Evolutionary conservation across 768 basidiomycete genomes (phyloP), one percentile per base, ranked within the genome.

Genomic region (Hygrophorus pudorinus): DNA sequence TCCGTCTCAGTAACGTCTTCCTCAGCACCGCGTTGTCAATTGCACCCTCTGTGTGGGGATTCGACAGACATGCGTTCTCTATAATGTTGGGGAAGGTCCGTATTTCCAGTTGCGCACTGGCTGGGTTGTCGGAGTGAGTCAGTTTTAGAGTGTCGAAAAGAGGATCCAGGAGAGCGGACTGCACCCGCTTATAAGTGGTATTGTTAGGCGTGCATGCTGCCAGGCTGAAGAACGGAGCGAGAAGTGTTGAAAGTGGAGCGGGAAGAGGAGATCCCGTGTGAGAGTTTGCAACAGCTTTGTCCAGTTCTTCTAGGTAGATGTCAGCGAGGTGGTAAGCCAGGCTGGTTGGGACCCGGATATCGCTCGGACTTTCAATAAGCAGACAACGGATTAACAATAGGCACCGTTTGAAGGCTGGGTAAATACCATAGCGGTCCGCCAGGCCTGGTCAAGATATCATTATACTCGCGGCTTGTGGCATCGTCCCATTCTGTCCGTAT

Each of bases 251-350:
- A 12, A 81, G 63, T 13, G 82, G 79, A 0, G 65, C 70, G 12
- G 73, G 67, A 3, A 55, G 54, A 1, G 56, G 42, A 12, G 60
- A 52, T 13, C 61, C 44, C 1, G 59, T 44, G 27, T 57, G 57
- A 5, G 52, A 48, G 32, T 54, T 56, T 20, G 48, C 63, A 24
- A 78, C 54, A 2, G 66, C 76, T 56, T 78, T 90, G 56, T 96
- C 78, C 29, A 99, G 73, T 58, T 98, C 94, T 51, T 88, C 83
- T 11, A 93, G 59, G 59, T 88, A 96, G 38, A 97, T 78, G 58
- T 99, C 94, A 11, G 82, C 73, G 14, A 98, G 62, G 59, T 99
- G 94, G 56, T 82, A 92, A 17, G 79, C 69, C 14, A 99, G 68
- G 48, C 91, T 79, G 2, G 71, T 62, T 1, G 94, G 89, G 1